Evolutionary conservation across 768 basidiomycete genomes (phyloP), one percentile per base, ranked within the genome.

Genomic region (Mycena venus): DNA sequence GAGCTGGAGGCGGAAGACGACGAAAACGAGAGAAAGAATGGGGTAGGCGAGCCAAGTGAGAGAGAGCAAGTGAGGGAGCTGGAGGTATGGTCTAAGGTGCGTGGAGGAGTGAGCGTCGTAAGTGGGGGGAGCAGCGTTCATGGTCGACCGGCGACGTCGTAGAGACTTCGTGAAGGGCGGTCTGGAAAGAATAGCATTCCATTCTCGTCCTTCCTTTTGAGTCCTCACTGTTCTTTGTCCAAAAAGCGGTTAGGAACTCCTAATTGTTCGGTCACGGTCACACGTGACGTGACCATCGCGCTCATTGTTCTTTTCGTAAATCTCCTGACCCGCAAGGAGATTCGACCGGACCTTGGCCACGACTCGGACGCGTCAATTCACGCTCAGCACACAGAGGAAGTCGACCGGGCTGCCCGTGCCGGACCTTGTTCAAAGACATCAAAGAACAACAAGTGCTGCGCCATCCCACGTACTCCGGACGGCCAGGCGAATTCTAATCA

Each of bases 41-140:
- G 96, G 96, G 76, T 96, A 96, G 11, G 96, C 95, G 44, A 99
- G 93, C 93, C 96, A 95, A 80, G 95, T 90, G 15, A 98, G 90
- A 27, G 96, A 96, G 34, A 98, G 90, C 56, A 96, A 88, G 79
- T 97, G 92, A 32, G 92, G 88, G 40, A 97, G 93, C 76, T 92
- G 88, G 60, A 99, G 92, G 83, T 97, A 97, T 10, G 96, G 95
- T 73, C 89, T 92, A 70, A 97, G 91, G 53, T 67, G 68, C 1
- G 73, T 74, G 7, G 73, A 58, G 34, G 73, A 74, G 73, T 74
- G 73, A 66, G 73, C 68, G 73, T 74, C 73, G 68, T 74, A 74
- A 74, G 68, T 66, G n/a, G 73, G 73, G 8, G 73, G 73, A 65
- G 73, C 68, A 25, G 75, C 10, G 66, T 23, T 61, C 61, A 78